phyloP scores from a whole-genome alignment of 2,329 filamentous ascomycete species.

The Aspergillus sp. region DNA sequence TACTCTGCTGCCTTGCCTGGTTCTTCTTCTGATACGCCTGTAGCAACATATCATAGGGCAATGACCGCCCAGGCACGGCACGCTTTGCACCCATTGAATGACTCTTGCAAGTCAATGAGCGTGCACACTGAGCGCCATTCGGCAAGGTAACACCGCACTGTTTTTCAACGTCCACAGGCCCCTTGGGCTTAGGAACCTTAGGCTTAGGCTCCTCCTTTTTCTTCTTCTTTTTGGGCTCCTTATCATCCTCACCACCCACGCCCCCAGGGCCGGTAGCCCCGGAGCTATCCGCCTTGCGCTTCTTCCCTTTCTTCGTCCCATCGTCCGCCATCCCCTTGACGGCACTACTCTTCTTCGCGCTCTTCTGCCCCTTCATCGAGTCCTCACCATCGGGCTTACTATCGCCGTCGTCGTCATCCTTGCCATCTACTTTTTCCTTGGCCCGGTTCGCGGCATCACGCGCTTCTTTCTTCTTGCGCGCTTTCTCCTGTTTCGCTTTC shows the following conservation, averaged over 20 bases:
- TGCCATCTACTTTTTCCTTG: slow-evolving; percentile 40
- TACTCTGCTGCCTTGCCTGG: slow-evolving; percentile 93
- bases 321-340: slow-evolving; percentile 47
- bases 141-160: slow-evolving; percentile 83
- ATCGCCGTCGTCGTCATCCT: slow-evolving; percentile 39
- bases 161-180: slow-evolving; percentile 85
- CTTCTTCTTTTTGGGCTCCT: slow-evolving; percentile 81
- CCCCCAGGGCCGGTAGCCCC: slow-evolving; percentile 33
- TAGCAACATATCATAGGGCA: slow-evolving; percentile 88
- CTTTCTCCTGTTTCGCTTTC: slow-evolving; percentile 74
- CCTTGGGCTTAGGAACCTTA: slow-evolving; percentile 77
- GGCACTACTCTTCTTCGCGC: slow-evolving; percentile 51
- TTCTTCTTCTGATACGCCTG: slow-evolving; percentile 94
- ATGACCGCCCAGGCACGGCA: slow-evolving; percentile 72
- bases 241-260: slow-evolving; percentile 57
- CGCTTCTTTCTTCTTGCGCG: slow-evolving; percentile 66
- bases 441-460: slow-evolving; percentile 61
- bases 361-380: slow-evolving; percentile 53
- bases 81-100: slow-evolving; percentile 93
- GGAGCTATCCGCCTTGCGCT: slow-evolving; percentile 58
- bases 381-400: slow-evolving; percentile 33
- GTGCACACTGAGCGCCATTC: slow-evolving; percentile 78
- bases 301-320: slow-evolving; percentile 58
- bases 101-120: slow-evolving; percentile 86
- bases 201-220: slow-evolving; percentile 88